These are phyloP conservation scores for Yarrowia alimentaria DNA, from an alignment of 805 yeast genomes.

Conservation along the genomic window DNA sequence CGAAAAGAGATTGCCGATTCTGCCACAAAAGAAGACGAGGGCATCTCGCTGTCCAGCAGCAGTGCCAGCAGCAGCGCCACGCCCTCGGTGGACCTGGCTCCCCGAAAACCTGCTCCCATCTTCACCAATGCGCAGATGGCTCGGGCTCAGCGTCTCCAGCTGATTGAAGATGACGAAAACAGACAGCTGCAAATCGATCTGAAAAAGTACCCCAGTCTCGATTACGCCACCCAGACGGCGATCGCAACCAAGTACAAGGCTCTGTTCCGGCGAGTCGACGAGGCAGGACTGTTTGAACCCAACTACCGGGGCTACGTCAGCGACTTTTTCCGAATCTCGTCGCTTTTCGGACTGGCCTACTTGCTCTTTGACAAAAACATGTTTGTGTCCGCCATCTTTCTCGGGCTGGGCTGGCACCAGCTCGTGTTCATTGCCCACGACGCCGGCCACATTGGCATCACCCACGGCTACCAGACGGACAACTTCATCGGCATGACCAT, in stretches of 20 bases:
- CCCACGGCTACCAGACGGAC: constrained; percentile 76
- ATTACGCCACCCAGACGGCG: constrained; percentile 59
- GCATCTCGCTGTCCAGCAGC: constrained; percentile 14
- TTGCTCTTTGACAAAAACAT: constrained; percentile 48
- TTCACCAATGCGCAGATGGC: constrained; percentile 43
- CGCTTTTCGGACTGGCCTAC: constrained; percentile 52
- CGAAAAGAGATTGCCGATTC: constrained; percentile 27
- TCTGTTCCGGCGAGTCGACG: constrained; percentile 55
- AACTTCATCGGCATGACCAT: constrained; percentile 68
- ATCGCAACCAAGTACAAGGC: constrained; percentile 58
- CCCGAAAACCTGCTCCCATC: constrained; percentile 21
- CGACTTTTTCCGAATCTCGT: constrained; percentile 60
- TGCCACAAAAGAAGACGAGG: constrained; percentile 5
- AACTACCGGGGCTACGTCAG: constrained; percentile 69
- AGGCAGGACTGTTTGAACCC: constrained; percentile 67
- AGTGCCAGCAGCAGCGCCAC: constrained; percentile 30
- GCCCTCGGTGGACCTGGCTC: constrained; percentile 35
- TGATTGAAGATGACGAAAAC: constrained; percentile 58
- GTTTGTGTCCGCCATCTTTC: constrained; percentile 55
- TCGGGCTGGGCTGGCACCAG: constrained; percentile 88
- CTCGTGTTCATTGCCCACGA: constrained; percentile 85
- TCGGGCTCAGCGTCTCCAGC: constrained; percentile 34
- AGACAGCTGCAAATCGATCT: constrained; percentile 55
- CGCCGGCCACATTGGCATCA: constrained; percentile 81
- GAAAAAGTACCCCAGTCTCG: constrained; percentile 59